Base-by-base conservation (phyloP, 495 filamentous ascomycete species). In the Staphylotrichum longicolle region DNA sequence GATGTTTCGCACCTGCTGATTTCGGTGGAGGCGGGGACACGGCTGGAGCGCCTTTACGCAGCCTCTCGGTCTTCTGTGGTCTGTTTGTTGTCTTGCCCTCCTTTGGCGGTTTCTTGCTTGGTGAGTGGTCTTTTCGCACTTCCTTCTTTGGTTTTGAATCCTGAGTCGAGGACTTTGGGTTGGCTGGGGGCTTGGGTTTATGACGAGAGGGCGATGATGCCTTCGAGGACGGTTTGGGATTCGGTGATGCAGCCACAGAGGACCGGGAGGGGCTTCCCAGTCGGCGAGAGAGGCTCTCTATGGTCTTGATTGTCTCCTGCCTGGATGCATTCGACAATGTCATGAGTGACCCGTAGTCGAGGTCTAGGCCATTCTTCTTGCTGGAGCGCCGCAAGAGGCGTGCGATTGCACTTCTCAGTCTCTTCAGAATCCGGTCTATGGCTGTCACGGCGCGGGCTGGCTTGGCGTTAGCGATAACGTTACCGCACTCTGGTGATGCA, bases 301-400 rank as follows among this genome's bases (percentile, higher is more conserved):
- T 75, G 20, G 71, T 57, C 45, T 66, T 66, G 65, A 75, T 71
- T 5, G 74, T 69, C 10, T 74, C 71, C 11, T 64, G 34, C 12
- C 72, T 60, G 0, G 74, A 76, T 4, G 68, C 48, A 51, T 76
- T 74, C 1, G 72, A 76, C 34, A 76, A 60, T 2, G 71, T 60
- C 65, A 71, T 65, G 30, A 76, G 69, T 6, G 74, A 74, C 40
- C 66, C 66, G 55, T 71, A 76, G 64, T 76, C 71, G 53, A 76
- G 51, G 34, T 49, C 64, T 4, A 65, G 58, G 4, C 49, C 55
- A 45, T 68, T 58, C 37, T 65, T 63, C 30, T 61, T 63, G 56
- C 61, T 63, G 2, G 70, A 70, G 15, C 65, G 40, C 5, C 67
- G 68, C 2, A 74, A 61, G 2, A 73, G 49, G 35, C 53, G 68